Percentiles rank a stretch among this genome's conserved stretches.
phyloP scores from a whole-genome alignment of 2,329 filamentous ascomycete genomes.

The Aspergillus intermedius region DNA sequence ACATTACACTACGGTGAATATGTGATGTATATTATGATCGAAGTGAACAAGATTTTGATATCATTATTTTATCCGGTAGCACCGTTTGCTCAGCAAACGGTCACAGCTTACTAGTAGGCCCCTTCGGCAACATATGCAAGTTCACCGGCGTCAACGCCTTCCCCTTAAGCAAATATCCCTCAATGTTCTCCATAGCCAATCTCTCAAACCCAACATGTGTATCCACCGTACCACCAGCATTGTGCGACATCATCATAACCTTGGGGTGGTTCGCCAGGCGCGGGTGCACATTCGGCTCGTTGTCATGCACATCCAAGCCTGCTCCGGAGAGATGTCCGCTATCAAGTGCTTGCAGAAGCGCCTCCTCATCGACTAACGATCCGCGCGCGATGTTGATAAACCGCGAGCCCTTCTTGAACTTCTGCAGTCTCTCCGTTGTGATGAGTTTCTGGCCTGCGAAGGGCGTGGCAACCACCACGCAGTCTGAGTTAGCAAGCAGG shows the following conservation, averaged over 20 bases:
- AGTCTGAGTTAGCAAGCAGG: constrained; percentile 39
- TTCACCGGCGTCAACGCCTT: constrained; percentile 53
- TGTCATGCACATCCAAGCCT: constrained; percentile 50
- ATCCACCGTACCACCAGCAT: constrained; percentile 45
- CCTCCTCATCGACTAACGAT: constrained; percentile 44
- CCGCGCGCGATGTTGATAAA: constrained; percentile 50
- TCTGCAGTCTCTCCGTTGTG: constrained; percentile 36
- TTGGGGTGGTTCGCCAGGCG: constrained; percentile 35
- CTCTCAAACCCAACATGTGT: constrained; percentile 46
- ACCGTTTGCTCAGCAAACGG: too few species aligned
- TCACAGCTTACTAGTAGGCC: constrained; percentile 9
- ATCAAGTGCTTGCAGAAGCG: constrained; percentile 43
- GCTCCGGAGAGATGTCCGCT: constrained; percentile 42
- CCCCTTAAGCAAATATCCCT: constrained; percentile 26
- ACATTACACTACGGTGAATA: neutral
- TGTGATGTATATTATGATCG: neutral
- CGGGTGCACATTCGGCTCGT: constrained; percentile 47
- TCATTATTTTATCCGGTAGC: too few species aligned
- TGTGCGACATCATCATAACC: constrained; percentile 44
- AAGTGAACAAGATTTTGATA: too few species aligned
- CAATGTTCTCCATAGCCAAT: constrained; percentile 43
- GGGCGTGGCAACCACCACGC: constrained; percentile 45
- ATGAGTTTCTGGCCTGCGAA: constrained; percentile 35
- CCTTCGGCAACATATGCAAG: constrained; percentile 43
- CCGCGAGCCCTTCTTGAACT: constrained; percentile 44